Base-by-base conservation (phyloP, 2,329 filamentous ascomycete species). In the Aaosphaeria arxii region DNA sequence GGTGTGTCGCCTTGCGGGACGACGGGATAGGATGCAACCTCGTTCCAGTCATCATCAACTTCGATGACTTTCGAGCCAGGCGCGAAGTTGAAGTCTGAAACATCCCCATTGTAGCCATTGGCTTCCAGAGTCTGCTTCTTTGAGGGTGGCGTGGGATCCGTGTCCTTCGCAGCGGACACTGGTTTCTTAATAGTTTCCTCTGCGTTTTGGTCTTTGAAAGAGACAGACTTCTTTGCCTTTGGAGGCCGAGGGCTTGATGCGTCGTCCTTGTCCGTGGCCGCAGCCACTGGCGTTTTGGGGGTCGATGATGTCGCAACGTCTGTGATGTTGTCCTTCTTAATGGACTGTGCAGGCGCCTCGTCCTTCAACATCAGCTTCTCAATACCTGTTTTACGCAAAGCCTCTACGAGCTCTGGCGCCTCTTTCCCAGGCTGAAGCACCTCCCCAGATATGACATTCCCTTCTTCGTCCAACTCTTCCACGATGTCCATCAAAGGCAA, bases 391-490 rank as follows among this genome's bases (percentile, higher is more conserved):
- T 91, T 91, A 60, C 86, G 78, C 48, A 96, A 72, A 1, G 85
- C 82, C 44, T 92, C 84, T 11, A 88, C 67, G 4, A 96, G 75
- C 55, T 88, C 81, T 6, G 83, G 76, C 13, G 87, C 81, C 11
- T 80, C 75, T 45, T 86, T 82, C 5, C 85, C 86, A 0, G 90
- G 87, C n/a, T 72, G 69, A 4, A 64, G 65, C 28, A 77, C 56
- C 1, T 64, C 71, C 55, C 71, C 73, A 2, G 74, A 88, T 43
- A 96, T 71, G 4, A 97, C 81, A 61, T 95, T 94, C 47, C 86
- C 94, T 7, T 95, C 83, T 6, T 96, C 91, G 63, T 97, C 94
- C 28, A 97, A 76, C 72, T 95, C 84, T 71, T 99, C 94, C 46
- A 90, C 77, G 55, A 99, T 97, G 60, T 97, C 94, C 31, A 88